Conservation (phyloP, 2,329 filamentous ascomycete species). For the Fusarium penzigii region DNA sequence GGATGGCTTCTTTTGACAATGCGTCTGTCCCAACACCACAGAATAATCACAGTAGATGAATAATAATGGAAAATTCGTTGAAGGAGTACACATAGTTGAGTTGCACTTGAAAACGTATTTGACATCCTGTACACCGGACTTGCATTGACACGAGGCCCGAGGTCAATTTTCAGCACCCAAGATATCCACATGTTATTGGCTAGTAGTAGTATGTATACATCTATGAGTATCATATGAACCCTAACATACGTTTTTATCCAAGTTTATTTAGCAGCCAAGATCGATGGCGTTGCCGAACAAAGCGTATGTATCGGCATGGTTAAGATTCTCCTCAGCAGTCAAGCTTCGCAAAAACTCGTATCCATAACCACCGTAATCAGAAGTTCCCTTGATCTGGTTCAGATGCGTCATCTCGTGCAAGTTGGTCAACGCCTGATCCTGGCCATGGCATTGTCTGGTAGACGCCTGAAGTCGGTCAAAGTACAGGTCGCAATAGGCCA, state of each 20-base stretch:
- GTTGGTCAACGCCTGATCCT: slow-evolving; percentile 66
- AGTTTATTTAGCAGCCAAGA: slow-evolving; percentile 36
- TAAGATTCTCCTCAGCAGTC: slow-evolving; percentile 50
- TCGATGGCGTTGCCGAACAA: slow-evolving; percentile 27
- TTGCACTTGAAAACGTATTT: too few relatives aligned
- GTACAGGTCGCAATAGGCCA: slow-evolving; percentile 63
- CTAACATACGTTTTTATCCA: background rate
- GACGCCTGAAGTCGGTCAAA: slow-evolving; percentile 55
- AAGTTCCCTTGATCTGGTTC: slow-evolving; percentile 57
- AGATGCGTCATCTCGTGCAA: slow-evolving; percentile 68
- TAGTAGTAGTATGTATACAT: too few relatives aligned
- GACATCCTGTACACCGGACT: too few relatives aligned
- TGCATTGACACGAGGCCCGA: too few relatives aligned
- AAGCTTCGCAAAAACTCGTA: slow-evolving; percentile 53
- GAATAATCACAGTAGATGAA: too few relatives aligned
- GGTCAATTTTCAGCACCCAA: too few relatives aligned
- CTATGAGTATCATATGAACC: background rate
- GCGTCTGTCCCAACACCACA: too few relatives aligned
- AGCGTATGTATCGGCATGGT: slow-evolving; percentile 60
- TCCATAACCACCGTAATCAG: slow-evolving; percentile 59
- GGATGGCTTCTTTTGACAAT: too few relatives aligned
- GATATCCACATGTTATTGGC: too few relatives aligned
- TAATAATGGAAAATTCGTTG: too few relatives aligned
- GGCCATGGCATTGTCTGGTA: slow-evolving; percentile 56
- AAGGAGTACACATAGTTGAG: too few relatives aligned